Conservation (phyloP, 176 grass and related monocot species). For the Musa beccarii region DNA sequence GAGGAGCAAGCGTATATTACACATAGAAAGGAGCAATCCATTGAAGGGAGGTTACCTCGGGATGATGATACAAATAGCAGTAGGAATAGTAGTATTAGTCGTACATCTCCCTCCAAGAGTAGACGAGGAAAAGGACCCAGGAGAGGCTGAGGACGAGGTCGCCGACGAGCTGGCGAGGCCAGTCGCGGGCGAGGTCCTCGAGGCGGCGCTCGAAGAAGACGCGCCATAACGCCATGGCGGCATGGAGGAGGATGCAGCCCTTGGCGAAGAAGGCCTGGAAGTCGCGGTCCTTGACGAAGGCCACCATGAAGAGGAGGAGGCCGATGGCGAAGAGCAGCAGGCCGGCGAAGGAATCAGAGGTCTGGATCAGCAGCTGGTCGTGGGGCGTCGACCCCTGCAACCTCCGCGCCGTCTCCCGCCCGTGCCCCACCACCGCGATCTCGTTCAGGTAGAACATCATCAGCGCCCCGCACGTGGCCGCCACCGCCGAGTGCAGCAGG, state of each 20-base stretch:
- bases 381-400: constrained; percentile 47
- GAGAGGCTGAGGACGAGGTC: constrained; percentile 42
- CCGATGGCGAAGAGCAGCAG: constrained; percentile 41
- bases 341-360: constrained; percentile 45
- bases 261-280: constrained; percentile 59
- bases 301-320: constrained; percentile 43
- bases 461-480: constrained; percentile 33
- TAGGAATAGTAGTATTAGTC: constrained; percentile 18
- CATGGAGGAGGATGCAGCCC: constrained; percentile 45
- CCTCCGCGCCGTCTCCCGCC: constrained; percentile 36
- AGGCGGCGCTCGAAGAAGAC: constrained; percentile 43
- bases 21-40: neutral
- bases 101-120: constrained; percentile 53
- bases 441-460: constrained; percentile 54
- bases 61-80: too few relatives aligned
- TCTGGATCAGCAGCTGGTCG: constrained; percentile 44
- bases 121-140: constrained; percentile 45
- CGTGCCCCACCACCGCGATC: constrained; percentile 29
- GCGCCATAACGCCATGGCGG: constrained; percentile 36
- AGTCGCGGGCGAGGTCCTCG: constrained; percentile 38
- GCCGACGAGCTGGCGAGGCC: constrained; percentile 43
- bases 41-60: neutral
- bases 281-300: constrained; percentile 42
- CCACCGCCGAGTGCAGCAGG: constrained; percentile 36
- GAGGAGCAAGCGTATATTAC: neutral